Percentiles rank a stretch among this genome's conserved stretches.
These are phyloP conservation scores for Cicer arietinum DNA, from an alignment of 306 rosid genomes.

Conservation along the genomic window DNA sequence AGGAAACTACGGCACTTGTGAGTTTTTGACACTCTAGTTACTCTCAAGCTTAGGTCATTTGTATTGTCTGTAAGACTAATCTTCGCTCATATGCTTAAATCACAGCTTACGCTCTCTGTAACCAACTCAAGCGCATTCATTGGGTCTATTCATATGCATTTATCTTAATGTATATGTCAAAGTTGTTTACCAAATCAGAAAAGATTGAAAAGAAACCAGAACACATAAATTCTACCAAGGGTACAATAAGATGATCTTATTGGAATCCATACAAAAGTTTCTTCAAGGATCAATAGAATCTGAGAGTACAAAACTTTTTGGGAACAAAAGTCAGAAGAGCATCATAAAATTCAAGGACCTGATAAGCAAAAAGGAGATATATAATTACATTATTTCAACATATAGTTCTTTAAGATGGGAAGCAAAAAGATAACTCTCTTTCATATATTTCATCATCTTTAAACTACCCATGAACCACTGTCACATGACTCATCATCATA, in stretches of 20 bases:
- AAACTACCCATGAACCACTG: neutral
- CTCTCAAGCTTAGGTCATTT: too few relatives aligned
- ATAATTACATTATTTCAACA: slow-evolving; percentile 8
- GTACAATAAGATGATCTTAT: neutral
- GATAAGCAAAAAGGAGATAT: neutral
- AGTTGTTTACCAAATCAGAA: neutral
- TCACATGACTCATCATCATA: slow-evolving; percentile 18
- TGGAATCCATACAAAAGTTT: neutral
- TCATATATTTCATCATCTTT: neutral
- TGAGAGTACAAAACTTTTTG: neutral
- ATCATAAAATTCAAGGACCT: neutral
- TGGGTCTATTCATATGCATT: neutral
- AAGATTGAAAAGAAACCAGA: slow-evolving; percentile 13
- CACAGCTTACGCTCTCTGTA: too few relatives aligned
- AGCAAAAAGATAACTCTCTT: too few relatives aligned
- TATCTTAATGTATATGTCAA: neutral
- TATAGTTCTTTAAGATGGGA: slow-evolving; percentile 16
- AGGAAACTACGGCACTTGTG: too few relatives aligned
- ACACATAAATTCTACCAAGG: neutral
- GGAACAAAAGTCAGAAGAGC: slow-evolving; percentile 30
- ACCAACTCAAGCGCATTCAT: too few relatives aligned
- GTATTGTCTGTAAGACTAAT: too few relatives aligned
- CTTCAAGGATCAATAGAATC: slow-evolving; percentile 6
- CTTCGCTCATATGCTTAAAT: too few relatives aligned
- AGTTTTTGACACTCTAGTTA: too few relatives aligned